Conservation (phyloP, 805 yeast species). For the Candida khao-thaluensis region DNA sequence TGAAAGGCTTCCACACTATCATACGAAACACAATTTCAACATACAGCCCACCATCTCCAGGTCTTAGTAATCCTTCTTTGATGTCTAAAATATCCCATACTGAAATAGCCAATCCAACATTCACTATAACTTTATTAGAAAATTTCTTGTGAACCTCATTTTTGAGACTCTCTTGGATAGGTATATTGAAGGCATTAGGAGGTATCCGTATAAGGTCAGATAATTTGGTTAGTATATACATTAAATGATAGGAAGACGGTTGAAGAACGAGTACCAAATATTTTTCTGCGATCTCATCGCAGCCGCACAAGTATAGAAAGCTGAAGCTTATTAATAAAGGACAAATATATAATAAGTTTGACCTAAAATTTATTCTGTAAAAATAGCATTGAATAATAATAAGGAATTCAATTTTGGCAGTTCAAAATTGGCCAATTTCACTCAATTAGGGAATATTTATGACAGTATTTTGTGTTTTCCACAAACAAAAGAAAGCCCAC, state of each 20-base stretch:
- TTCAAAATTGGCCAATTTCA: no score
- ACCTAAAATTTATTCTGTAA: no score
- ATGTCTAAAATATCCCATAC: slow-evolving; percentile 81
- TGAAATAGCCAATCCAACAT: slow-evolving; percentile 79
- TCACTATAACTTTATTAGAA: slow-evolving; percentile 80
- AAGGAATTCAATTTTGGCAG: no score
- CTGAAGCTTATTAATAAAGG: no score
- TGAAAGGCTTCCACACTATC: slow-evolving; percentile 87
- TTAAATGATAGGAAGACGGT: slow-evolving; percentile 21
- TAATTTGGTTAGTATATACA: slow-evolving; percentile 83
- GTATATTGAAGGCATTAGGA: slow-evolving; percentile 76
- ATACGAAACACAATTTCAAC: slow-evolving; percentile 73
- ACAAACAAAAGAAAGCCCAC: no score
- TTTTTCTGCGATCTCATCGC: slow-evolving; percentile 9
- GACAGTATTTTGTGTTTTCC: no score
- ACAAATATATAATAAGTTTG: no score
- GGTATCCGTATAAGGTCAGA: slow-evolving; percentile 86
- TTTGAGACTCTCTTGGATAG: slow-evolving; percentile 68
- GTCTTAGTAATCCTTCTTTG: slow-evolving; percentile 85
- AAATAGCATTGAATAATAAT: no score
- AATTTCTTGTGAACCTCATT: slow-evolving; percentile 83
- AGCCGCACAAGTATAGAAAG: slow-evolving; percentile 6
- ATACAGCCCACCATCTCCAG: slow-evolving; percentile 91
- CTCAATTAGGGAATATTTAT: no score
- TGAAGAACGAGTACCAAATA: slow-evolving; percentile 1